Conservation (phyloP, 116 monocot genomes). For the Posidonia oceanica region DNA sequence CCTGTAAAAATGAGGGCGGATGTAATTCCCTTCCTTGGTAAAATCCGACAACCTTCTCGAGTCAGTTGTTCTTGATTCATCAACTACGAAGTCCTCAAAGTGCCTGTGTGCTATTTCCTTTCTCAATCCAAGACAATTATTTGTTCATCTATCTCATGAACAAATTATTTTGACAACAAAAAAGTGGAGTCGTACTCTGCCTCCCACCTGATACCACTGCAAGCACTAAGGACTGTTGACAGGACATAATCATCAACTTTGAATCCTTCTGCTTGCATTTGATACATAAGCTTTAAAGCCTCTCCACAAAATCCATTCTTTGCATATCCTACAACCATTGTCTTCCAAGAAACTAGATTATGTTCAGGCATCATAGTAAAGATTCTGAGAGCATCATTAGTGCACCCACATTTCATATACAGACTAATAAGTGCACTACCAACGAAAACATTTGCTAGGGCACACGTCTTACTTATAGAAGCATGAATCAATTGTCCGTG, state of each 20-base stretch:
- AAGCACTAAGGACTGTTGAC: constrained; percentile 48
- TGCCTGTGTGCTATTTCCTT: too few species aligned
- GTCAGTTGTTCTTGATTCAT: too few species aligned
- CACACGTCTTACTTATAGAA: constrained; percentile 42
- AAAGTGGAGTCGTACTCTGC: constrained; percentile 5
- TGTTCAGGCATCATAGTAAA: constrained; percentile 61
- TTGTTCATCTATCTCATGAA: too few species aligned
- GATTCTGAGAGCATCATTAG: constrained; percentile 50
- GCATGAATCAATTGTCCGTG: constrained; percentile 67
- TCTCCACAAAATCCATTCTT: constrained; percentile 67
- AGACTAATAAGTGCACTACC: constrained; percentile 67
- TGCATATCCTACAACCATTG: constrained; percentile 66
- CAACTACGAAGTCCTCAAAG: too few species aligned
- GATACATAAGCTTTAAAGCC: constrained; percentile 66
- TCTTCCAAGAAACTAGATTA: constrained; percentile 80
- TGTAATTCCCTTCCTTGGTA: too few species aligned
- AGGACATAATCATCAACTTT: constrained; percentile 62
- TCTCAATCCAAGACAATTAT: too few species aligned
- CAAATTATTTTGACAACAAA: constrained; percentile 3
- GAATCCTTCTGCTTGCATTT: constrained; percentile 69
- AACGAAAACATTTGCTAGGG: constrained; percentile 58
- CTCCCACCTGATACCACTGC: constrained; percentile 41
- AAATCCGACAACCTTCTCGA: too few species aligned
- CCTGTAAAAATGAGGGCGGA: too few species aligned
- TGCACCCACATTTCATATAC: constrained; percentile 67